These are phyloP conservation scores for Nasturtium officinale DNA, from an alignment of 345 rosid genomes.

Conservation along the genomic window DNA sequence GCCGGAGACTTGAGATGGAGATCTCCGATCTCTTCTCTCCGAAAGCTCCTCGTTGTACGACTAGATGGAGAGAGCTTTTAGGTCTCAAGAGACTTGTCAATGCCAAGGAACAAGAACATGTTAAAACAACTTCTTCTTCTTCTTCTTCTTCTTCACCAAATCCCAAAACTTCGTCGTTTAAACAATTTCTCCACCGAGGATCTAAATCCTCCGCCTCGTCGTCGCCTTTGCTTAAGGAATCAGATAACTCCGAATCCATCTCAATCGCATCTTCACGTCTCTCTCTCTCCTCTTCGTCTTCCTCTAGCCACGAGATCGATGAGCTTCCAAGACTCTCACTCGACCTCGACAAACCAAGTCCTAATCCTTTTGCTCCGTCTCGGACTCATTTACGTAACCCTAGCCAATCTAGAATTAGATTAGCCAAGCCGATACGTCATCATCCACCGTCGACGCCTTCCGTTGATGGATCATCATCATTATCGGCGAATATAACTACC, in stretches of 20 bases:
- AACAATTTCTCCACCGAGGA: constrained; percentile 68
- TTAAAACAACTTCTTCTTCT: constrained; percentile 4
- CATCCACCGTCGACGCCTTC: constrained; percentile 26
- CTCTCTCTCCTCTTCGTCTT: constrained; percentile 62
- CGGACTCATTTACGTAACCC: constrained; percentile 52
- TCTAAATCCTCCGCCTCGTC: constrained; percentile 52
- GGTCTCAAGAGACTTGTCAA: constrained; percentile 67
- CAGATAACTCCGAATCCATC: constrained; percentile 53
- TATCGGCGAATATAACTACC: constrained; percentile 43
- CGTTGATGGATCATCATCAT: constrained; percentile 46
- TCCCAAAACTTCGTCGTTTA: constrained; percentile 42
- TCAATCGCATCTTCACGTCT: constrained; percentile 56
- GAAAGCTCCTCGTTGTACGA: constrained; percentile 82
- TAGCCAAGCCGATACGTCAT: constrained; percentile 44
- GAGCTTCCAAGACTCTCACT: constrained; percentile 57
- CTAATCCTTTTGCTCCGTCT: constrained; percentile 56
- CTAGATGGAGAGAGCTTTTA: constrained; percentile 83
- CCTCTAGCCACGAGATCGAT: constrained; percentile 58
- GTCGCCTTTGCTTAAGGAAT: constrained; percentile 42
- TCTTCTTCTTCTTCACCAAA: constrained; percentile 23
- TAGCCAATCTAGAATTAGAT: constrained; percentile 45
- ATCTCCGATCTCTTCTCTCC: constrained; percentile 71
- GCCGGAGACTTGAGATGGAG: constrained; percentile 52
- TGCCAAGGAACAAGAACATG: constrained; percentile 43
- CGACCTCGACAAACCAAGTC: constrained; percentile 43